These are phyloP conservation scores for Fonsecaea pedrosoi DNA, from an alignment of 2,329 filamentous ascomycete genomes.

Conservation along the genomic window DNA sequence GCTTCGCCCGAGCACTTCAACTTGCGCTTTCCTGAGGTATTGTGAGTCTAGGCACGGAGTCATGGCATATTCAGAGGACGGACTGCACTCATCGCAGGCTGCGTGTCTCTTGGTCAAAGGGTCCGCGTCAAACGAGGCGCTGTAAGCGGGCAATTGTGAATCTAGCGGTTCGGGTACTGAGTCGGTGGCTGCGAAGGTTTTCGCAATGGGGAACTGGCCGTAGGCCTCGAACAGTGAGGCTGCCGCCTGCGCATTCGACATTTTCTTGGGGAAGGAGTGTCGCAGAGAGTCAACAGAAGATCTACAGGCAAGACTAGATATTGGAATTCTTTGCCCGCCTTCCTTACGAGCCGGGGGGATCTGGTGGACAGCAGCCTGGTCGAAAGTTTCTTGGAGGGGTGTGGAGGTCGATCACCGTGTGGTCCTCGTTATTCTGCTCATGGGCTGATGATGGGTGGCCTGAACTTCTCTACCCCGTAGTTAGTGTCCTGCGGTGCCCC, in stretches of 20 bases:
- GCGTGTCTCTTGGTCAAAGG: slow-evolving; percentile 51
- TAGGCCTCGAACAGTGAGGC: slow-evolving; percentile 19
- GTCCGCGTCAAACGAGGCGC: slow-evolving; percentile 38
- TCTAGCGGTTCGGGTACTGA: slow-evolving; percentile 22
- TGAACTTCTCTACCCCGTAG: neutral
- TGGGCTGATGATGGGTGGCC: neutral
- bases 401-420: neutral
- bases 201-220: slow-evolving; percentile 29
- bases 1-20: slow-evolving; percentile 56
- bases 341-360: neutral
- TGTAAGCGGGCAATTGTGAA: slow-evolving; percentile 31
- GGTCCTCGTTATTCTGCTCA: no score
- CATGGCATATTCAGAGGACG: slow-evolving; percentile 34
- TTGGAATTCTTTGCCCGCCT: neutral
- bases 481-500: neutral
- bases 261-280: neutral
- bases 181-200: slow-evolving; percentile 33
- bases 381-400: neutral
- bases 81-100: slow-evolving; percentile 59
- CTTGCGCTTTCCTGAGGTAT: slow-evolving; percentile 53
- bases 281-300: neutral
- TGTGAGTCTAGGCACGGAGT: slow-evolving; percentile 25
- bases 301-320: neutral
- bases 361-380: neutral
- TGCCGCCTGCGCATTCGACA: slow-evolving; percentile 21